Base-by-base conservation (phyloP, 1,284 basidiomycete species). In the Volvariella surrecta region DNA sequence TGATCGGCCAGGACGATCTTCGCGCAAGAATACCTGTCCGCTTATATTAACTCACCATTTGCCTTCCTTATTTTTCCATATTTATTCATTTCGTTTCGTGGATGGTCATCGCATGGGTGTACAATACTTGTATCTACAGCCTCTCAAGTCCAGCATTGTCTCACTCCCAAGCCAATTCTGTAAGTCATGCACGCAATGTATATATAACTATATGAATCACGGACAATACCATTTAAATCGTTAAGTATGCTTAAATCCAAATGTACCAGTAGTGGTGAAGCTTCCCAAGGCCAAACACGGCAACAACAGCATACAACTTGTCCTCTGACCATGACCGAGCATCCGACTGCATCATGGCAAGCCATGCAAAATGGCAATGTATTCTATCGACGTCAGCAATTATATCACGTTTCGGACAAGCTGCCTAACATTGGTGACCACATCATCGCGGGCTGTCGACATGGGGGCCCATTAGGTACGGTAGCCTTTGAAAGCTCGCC, bases 391-490 rank as follows among this genome's bases (percentile, higher is more conserved):
- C 72, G 85, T 43, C 81, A 90, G 47, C 84, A 89, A 52, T 70
- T 94, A 15, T 99, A 98, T 60, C 76, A 82, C 2, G 80, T 93
- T 50, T 70, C 79, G 11, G 93, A 89, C 58, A 85, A 86, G 52
- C 66, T 92, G 4, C 82, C 82, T 10, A 79, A 88, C 57, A 66
- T 99, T 19, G 73, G 74, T 35, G 89, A 95, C 62, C 91, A 85
- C 58, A 67, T 89, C 39, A 66, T 93, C 28, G 82, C 89, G 20
- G 87, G 83, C 16, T 91, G 89, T 56, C 76, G 79, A 43, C 83
- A 89, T 62, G 91, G 91, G 20, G 93, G 94, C 3, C 90, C 92
- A 13, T 68, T 96, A 55, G 92, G 92, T 91, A 52, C 43, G 68
- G 57, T 10, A 20, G 18, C n/a, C 30, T 11, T 30, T 31, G 31